phyloP scores from a whole-genome alignment of 1,284 basidiomycete species.

The Laetiporus sulphureus region DNA sequence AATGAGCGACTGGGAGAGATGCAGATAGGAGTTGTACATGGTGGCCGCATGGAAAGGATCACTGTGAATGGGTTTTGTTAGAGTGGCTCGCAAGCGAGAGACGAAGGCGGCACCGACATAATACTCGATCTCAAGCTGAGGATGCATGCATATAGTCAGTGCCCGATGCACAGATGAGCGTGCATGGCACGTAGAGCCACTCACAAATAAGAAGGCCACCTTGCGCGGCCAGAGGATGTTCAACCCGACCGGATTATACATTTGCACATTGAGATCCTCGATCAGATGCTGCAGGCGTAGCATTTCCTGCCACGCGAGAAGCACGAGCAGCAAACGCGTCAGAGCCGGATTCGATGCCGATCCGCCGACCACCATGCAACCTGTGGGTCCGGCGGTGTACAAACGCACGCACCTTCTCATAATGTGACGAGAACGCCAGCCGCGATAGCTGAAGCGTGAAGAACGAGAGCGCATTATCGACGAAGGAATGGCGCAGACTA shows the following conservation, averaged over 20 bases:
- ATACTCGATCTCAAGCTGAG: conserved; percentile 74
- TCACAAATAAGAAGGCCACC: conserved; percentile 80
- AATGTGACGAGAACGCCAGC: conserved; percentile 60
- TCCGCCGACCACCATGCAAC: too few species aligned
- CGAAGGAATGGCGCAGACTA: conserved; percentile 52
- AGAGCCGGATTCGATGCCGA: background rate
- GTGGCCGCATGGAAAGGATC: too few species aligned
- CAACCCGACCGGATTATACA: conserved; percentile 77
- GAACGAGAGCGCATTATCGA: conserved; percentile 67
- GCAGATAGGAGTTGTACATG: too few species aligned
- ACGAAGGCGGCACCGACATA: conserved; percentile 39
- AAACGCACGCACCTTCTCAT: conserved; percentile 53
- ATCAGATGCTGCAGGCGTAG: conserved; percentile 52
- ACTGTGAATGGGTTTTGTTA: too few species aligned
- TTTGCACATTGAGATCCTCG: conserved; percentile 53
- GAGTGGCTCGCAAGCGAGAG: background rate
- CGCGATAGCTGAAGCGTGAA: conserved; percentile 71
- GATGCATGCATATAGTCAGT: conserved; percentile 2
- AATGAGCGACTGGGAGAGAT: too few species aligned
- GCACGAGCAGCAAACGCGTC: too few species aligned
- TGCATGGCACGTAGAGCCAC: conserved; percentile 29
- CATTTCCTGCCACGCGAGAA: conserved; percentile 64
- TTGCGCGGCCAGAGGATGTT: conserved; percentile 76
- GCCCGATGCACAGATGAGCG: background rate
- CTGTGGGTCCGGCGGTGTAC: conserved; percentile 2